These are phyloP conservation scores for Emericellopsis atlantica DNA, from an alignment of 2,329 filamentous ascomycete species.

Conservation along the genomic window DNA sequence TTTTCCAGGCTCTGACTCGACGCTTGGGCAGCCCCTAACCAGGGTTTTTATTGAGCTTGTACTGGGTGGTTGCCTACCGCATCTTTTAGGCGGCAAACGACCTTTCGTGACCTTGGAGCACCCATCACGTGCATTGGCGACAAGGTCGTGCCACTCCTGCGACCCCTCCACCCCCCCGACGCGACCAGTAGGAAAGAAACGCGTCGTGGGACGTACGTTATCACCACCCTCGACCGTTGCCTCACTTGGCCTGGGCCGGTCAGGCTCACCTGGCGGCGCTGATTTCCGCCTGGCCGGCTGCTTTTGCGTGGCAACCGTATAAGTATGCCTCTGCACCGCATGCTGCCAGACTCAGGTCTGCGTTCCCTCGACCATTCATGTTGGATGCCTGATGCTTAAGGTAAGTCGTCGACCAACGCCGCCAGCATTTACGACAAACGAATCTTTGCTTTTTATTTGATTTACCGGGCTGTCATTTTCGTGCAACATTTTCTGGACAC, in stretches of 20 bases:
- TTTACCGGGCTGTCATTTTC: conserved; percentile 1
- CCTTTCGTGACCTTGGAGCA: neutral
- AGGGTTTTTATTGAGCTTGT: neutral
- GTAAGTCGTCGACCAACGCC: conserved; percentile 12
- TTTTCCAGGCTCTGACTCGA: conserved; percentile 2
- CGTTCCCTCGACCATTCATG: neutral
- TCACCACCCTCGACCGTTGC: neutral
- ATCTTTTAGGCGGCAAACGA: too few relatives aligned
- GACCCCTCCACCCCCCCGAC: too few relatives aligned
- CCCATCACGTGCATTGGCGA: neutral
- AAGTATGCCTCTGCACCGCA: conserved; percentile 7
- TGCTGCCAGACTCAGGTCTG: conserved; percentile 5
- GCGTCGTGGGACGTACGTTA: neutral
- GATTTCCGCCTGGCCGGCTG: neutral
- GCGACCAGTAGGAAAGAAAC: neutral
- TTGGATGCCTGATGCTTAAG: conserved; percentile 13
- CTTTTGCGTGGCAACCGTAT: conserved; percentile 5
- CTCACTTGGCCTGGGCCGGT: conserved; percentile 5
- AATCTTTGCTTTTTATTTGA: conserved; percentile 3
- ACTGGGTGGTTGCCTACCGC: neutral
- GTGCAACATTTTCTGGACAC: neutral
- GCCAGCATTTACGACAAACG: neutral
- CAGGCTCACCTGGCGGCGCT: neutral
- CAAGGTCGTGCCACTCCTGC: neutral
- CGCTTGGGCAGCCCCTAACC: neutral